Percentiles rank a stretch among this genome's conserved stretches.
Evolutionary conservation across 1,139 yeast genomes (phyloP).

Genomic region (Kurtzmaniella quercitrusa): DNA sequence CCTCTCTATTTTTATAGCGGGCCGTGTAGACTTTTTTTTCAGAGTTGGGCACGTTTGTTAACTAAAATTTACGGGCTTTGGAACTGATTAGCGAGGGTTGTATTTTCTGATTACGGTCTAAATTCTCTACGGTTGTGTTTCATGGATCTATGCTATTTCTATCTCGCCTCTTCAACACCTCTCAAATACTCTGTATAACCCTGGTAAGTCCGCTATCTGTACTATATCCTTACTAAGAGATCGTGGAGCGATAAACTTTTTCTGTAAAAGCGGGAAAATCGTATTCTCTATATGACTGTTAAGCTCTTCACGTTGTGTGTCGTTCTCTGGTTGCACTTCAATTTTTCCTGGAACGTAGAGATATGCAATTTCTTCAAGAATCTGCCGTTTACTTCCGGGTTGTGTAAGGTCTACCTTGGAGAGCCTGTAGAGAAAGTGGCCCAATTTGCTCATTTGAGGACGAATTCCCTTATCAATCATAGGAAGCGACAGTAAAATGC

Average conservation of each 20-base stretch:
- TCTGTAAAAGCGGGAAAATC: conserved; percentile 64
- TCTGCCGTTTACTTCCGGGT: conserved; percentile 57
- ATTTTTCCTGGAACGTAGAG: conserved; percentile 64
- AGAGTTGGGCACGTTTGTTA: too few relatives aligned
- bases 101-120: too few relatives aligned
- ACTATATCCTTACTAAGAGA: conserved; percentile 51
- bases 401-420: conserved; percentile 58
- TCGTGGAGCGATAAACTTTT: conserved; percentile 62
- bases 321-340: conserved; percentile 12
- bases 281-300: conserved; percentile 47
- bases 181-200: conserved; percentile 86
- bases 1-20: too few relatives aligned
- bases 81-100: too few relatives aligned
- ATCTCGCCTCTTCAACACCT: conserved; percentile 49
- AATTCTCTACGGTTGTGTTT: too few relatives aligned
- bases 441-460: conserved; percentile 63
- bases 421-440: conserved; percentile 58
- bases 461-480: conserved; percentile 56
- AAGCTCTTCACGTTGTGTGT: conserved; percentile 14
- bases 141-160: too few relatives aligned
- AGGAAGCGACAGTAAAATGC: conserved; percentile 57
- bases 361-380: conserved; percentile 65
- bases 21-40: too few relatives aligned
- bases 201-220: conserved; percentile 90
- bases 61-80: too few relatives aligned